A percentile compares a stretch with the other conserved stretches of the same genome.
Conservation (phyloP, 1,139 yeast species). For the Yamadazyma triangularis region DNA sequence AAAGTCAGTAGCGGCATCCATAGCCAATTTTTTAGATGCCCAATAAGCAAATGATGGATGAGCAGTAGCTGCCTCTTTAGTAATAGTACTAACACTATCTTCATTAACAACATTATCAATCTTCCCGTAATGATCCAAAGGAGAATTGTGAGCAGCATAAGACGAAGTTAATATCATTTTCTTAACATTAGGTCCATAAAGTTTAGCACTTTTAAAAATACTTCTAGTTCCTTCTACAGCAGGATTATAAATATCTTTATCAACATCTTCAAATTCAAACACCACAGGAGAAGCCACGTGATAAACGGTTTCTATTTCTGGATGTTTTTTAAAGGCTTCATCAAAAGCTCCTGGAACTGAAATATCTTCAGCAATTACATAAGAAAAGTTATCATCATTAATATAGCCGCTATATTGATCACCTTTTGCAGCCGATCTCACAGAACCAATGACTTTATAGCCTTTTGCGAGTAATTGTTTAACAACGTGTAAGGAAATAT, state of each 20-base stretch:
- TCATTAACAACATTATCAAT: constrained; percentile 19
- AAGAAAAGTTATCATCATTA: constrained; percentile 14
- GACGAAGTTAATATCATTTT: constrained; percentile 29
- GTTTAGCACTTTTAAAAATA: constrained; percentile 22
- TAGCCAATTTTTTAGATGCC: constrained; percentile 53
- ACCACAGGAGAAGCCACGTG: constrained; percentile 14
- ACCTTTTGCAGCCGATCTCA: constrained; percentile 22
- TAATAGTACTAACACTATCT: constrained; percentile 32
- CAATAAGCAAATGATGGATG: constrained; percentile 21
- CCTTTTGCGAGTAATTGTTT: constrained; percentile 18
- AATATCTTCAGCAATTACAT: constrained; percentile 17
- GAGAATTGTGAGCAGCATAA: constrained; percentile 18
- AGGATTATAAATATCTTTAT: constrained; percentile 27
- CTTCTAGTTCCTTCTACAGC: constrained; percentile 32
- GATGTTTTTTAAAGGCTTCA: constrained; percentile 10
- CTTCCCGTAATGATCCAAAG: constrained; percentile 12
- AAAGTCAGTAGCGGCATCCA: constrained; percentile 45
- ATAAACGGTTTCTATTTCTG: constrained; percentile 10
- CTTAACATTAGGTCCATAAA: constrained; percentile 21
- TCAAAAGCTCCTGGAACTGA: constrained; percentile 13
- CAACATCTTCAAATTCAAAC: constrained; percentile 18
- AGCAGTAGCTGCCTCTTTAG: constrained; percentile 23
- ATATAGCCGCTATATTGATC: constrained; percentile 13
- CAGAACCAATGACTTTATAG: constrained; percentile 25
- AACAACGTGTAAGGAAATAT: constrained; percentile 37